phyloP scores from a whole-genome alignment of 371 early-diverging fungal species.

The Mucor sp. region DNA sequence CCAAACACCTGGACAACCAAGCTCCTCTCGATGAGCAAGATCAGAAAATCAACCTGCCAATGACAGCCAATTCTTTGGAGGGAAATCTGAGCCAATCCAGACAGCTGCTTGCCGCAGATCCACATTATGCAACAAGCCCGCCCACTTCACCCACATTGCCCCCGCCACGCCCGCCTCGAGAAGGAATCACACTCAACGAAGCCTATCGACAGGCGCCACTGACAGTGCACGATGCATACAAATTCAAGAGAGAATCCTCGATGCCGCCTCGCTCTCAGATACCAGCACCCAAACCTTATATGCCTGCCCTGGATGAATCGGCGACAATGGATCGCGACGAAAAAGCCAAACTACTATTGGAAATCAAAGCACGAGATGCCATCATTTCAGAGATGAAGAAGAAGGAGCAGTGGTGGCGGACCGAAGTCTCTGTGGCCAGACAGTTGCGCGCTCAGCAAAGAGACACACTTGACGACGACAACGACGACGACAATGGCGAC shows the following conservation, averaged over 20 bases:
- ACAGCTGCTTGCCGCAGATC: background rate
- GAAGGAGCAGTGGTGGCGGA: slow-evolving; percentile 46
- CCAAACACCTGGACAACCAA: background rate
- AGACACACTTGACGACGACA: background rate
- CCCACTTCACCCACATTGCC: background rate
- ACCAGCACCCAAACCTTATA: background rate
- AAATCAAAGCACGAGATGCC: slow-evolving; percentile 23
- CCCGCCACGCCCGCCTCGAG: slow-evolving; percentile 17
- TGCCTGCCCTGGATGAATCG: background rate
- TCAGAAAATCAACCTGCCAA: slow-evolving; percentile 1
- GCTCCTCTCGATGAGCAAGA: background rate
- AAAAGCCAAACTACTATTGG: slow-evolving; percentile 18
- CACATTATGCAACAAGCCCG: background rate
- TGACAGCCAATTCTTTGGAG: background rate
- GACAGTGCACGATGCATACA: background rate
- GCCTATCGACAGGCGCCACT: background rate
- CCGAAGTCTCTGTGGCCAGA: slow-evolving; percentile 36
- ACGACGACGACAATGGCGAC: slow-evolving; percentile 1
- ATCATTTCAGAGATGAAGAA: slow-evolving; percentile 36
- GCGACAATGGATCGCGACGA: slow-evolving; percentile 7
- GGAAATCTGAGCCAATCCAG: background rate
- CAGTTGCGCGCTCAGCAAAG: background rate
- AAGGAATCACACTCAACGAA: slow-evolving; percentile 4
- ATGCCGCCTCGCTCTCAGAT: background rate
- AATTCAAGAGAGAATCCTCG: background rate